Conservation (phyloP, 2,329 filamentous ascomycete species). For the Diaporthe sp. region DNA sequence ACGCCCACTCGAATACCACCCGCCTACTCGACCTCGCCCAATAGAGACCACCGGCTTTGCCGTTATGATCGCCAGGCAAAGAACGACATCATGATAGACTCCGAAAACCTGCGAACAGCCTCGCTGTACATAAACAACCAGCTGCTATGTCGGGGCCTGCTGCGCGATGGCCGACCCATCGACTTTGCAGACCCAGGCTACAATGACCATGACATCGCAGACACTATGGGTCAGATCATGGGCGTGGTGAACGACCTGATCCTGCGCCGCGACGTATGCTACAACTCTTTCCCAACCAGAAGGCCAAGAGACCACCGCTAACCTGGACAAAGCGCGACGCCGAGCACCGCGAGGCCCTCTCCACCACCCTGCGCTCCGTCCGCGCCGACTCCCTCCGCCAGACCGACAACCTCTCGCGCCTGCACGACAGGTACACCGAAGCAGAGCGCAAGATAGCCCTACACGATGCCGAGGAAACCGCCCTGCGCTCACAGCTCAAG, state of each 20-base stretch:
- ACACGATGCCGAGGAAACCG: constrained; percentile 76
- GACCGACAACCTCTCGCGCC: constrained; percentile 72
- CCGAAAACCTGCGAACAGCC: constrained; percentile 72
- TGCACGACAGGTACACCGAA: constrained; percentile 65
- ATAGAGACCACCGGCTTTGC: neutral
- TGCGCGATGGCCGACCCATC: constrained; percentile 77
- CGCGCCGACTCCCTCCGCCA: constrained; percentile 81
- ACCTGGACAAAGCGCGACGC: constrained; percentile 76
- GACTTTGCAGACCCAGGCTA: constrained; percentile 82
- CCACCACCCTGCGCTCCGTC: constrained; percentile 79
- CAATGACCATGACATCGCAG: constrained; percentile 61
- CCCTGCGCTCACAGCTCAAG: constrained; percentile 75
- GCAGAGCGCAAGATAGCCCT: constrained; percentile 65
- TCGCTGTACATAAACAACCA: constrained; percentile 81
- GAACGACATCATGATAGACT: constrained; percentile 60
- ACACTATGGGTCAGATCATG: constrained; percentile 87
- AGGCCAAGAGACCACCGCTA: neutral
- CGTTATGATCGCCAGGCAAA: constrained; percentile 29
- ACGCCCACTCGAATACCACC: neutral
- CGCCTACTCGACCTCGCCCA: neutral
- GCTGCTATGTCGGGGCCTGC: constrained; percentile 71
- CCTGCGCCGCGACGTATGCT: constrained; percentile 81
- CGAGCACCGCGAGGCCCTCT: constrained; percentile 86
- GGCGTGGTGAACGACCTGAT: constrained; percentile 95
- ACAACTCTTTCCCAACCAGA: neutral